These are phyloP conservation scores for Alternaria atra DNA, from an alignment of 2,329 filamentous ascomycete genomes.

Conservation along the genomic window DNA sequence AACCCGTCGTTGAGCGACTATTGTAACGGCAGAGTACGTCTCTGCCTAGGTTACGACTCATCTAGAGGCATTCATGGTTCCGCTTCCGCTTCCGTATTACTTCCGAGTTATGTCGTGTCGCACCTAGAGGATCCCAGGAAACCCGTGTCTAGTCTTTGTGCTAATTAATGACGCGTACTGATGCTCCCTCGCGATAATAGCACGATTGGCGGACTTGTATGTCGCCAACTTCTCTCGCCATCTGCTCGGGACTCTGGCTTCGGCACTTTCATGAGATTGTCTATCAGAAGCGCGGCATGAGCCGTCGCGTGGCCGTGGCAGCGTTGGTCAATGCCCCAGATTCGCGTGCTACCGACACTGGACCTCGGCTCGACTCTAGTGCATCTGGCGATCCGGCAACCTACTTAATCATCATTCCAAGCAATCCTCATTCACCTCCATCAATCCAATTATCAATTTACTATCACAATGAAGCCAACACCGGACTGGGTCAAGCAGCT, in stretches of 20 bases:
- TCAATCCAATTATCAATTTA: constrained; percentile 11
- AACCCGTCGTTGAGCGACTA: neutral
- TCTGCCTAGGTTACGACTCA: neutral
- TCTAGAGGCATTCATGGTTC: neutral
- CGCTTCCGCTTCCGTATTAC: neutral
- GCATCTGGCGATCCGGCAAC: constrained; percentile 3
- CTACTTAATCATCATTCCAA: constrained; percentile 20
- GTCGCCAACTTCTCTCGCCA: neutral
- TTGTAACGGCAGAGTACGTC: neutral
- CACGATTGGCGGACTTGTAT: too few species aligned
- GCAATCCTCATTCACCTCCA: constrained; percentile 13
- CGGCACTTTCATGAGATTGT: constrained; percentile 1
- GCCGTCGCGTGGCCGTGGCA: neutral
- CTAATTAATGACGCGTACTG: neutral
- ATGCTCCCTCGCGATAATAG: neutral
- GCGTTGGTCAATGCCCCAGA: neutral
- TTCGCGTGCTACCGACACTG: neutral
- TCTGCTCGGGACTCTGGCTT: neutral
- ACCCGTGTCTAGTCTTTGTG: neutral
- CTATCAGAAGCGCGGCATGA: constrained; percentile 6
- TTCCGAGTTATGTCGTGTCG: neutral
- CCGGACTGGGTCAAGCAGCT: constrained; percentile 74
- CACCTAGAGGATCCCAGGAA: neutral
- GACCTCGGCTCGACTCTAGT: constrained; percentile 29
- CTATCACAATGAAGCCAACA: constrained; percentile 50